Base-by-base conservation (phyloP, 306 rosid genomes). In the Inga oerstediana region DNA sequence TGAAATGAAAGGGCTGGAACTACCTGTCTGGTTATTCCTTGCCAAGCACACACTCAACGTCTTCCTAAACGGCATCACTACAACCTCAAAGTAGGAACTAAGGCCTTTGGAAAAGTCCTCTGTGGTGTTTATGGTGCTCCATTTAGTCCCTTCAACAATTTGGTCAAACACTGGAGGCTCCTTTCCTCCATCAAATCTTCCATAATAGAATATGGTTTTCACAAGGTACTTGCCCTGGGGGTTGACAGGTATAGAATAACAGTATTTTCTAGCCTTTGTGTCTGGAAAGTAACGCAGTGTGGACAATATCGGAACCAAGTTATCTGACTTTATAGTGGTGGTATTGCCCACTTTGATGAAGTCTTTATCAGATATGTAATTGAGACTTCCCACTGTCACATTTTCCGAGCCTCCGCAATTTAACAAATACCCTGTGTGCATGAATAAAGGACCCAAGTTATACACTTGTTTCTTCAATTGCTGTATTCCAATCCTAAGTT, bases 131-230 rank as follows among this genome's bases (percentile, higher is more conserved):
- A 95, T 93, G 7, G 68, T 41, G 71, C 92, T 86, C 97, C 96
- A 92, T 76, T 68, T 83, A 0, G 98, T 95, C 84, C 99, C 99
- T 10, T 90, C 96, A 24, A 95, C 86, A 20, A 95, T 91, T 85
- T 92, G 99, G 58, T 95, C 96, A 11, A 95, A 95, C 62, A 95
- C 94, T 8, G 99, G 97, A 1, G 99, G 99, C 74, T 78, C 81
- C 4, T 85, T 78, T 62, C 91, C 90, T 35, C 94, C 99, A 67
- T 95, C 97, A 78, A 85, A 92, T 32, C 86, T 85, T 12, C 99
- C 99, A 74, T 93, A 95, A 75, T 91, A 95, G 79, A 85, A 95
- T 24, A 90, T 76, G 10, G 96, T 92, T 80, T 85, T 85, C 43
- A 95, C 88, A 0, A 93, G 83, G 82, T 93, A 95, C 59, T 91